Evolutionary conservation across 2,329 filamentous ascomycete species (phyloP), one percentile per base, ranked within the genome.

Genomic region (Fusarium sp.): DNA sequence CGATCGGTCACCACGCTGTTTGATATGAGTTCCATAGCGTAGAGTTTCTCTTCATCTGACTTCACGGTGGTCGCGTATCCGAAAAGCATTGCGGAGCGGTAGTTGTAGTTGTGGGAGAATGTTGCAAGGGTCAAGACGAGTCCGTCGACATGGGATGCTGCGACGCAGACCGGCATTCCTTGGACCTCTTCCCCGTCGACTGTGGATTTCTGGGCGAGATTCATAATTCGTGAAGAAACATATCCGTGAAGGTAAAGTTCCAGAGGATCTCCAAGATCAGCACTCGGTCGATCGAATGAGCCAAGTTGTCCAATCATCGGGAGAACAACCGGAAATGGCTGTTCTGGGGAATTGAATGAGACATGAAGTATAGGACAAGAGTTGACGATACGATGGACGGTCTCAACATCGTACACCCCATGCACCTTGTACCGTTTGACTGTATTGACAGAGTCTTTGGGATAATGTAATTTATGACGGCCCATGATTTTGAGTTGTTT

Each of bases 281-380:
- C 84, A 59, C 87, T 90, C 2, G 90, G 90, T 1, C 83, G 81
- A 3, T 84, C 84, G 76, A 90, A 96, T 14, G 90, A 92, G 4
- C 89, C 92, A 85, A 96, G 90, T 72, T 92, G 89, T 46, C 93
- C 93, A 73, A 97, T 93, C 93, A 97, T 96, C 51, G 93, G 93
- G 2, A 97, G 85, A 51, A 91, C 89, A 45, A 89, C 87, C 2
- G 93, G 93, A 74, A 94, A 96, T 1, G 91, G 90, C 46, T 89
- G 87, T 45, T 84, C 80, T 0, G 86, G 82, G 7, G 85, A 80
- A 50, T 86, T 88, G 84, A 97, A 97, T 58, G 93, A 93, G 71
- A 97, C 89, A 80, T 97, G 90, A 20, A 96, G 84, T 47, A 97
- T 86, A 23, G 88, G 89, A n/a, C 88, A 87, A n/a, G 84, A 84